Percentiles rank a stretch among this genome's conserved stretches.
These are phyloP conservation scores for Platanus orientalis DNA, from an alignment of 164 flowering plant genomes.

Conservation along the genomic window DNA sequence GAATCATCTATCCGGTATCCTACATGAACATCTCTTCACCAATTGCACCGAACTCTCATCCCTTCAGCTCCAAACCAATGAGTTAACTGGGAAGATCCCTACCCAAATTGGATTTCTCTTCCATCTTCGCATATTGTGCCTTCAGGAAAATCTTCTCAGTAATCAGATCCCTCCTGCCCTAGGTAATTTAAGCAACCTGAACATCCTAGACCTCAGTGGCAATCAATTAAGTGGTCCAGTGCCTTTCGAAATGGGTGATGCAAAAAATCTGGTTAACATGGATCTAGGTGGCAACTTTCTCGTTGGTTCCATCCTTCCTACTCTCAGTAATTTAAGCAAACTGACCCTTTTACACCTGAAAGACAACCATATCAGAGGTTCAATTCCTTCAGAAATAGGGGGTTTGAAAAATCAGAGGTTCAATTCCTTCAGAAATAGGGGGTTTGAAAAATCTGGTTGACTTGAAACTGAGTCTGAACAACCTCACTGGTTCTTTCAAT, in stretches of 20 bases:
- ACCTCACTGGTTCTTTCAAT: constrained; percentile 16
- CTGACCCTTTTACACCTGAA: constrained; percentile 19
- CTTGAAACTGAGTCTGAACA: constrained; percentile 24
- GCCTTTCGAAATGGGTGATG: constrained; percentile 22
- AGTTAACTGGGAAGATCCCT: constrained; percentile 21
- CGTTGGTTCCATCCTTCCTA: constrained; percentile 5
- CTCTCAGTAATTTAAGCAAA: constrained; percentile 14
- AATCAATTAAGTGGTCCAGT: constrained; percentile 26
- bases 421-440: constrained; percentile 12
- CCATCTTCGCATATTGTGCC: no score
- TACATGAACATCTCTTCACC: constrained; percentile 13
- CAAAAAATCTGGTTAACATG: constrained; percentile 3
- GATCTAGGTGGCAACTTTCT: constrained; percentile 15
- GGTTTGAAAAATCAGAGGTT: constrained; percentile 9
- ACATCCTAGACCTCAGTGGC: constrained; percentile 16
- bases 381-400: constrained; percentile 12
- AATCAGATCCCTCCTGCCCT: constrained; percentile 16
- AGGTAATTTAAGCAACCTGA: constrained; percentile 14
- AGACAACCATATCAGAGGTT: constrained; percentile 13
- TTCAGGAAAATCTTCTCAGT: constrained; percentile 12
- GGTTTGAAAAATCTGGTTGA: constrained; percentile 2
- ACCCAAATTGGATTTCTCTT: constrained; percentile 1
- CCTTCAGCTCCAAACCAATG: constrained; percentile 6
- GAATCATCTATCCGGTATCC: constrained; percentile 9
- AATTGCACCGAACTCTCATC: constrained; percentile 1